Evolutionary conservation across 2,329 filamentous ascomycete species (phyloP).

Genomic region (Xylaria sp.): DNA sequence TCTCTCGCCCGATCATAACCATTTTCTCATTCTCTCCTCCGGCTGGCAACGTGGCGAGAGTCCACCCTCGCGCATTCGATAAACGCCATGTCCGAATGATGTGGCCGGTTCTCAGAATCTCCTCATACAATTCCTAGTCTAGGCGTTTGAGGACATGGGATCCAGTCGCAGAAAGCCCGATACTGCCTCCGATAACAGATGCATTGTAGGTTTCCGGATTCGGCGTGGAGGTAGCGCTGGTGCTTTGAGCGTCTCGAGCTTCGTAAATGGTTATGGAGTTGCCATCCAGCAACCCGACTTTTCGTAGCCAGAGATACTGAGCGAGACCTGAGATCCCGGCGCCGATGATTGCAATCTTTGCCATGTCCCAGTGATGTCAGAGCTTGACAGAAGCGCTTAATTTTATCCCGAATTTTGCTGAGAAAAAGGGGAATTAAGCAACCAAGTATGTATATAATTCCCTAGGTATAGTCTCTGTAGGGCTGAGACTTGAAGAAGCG

Average conservation of each 20-base stretch:
- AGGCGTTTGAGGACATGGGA: constrained; percentile 29
- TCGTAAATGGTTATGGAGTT: constrained; percentile 31
- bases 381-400: background rate
- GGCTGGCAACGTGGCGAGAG: constrained; percentile 12
- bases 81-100: constrained; percentile 34
- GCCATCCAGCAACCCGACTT: constrained; percentile 24
- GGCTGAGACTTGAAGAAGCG: background rate
- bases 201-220: constrained; percentile 30
- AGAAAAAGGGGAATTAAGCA: background rate
- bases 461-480: background rate
- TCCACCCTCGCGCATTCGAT: constrained; percentile 36
- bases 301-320: constrained; percentile 32
- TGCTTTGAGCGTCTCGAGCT: constrained; percentile 27
- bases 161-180: constrained; percentile 30
- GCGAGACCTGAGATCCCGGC: constrained; percentile 33
- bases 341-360: constrained; percentile 36
- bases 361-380: background rate
- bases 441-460: background rate
- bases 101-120: constrained; percentile 28
- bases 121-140: constrained; percentile 24
- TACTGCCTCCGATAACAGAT: constrained; percentile 35
- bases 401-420: background rate
- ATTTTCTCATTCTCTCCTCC: constrained; percentile 26
- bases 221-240: background rate
- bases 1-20: constrained; percentile 35